phyloP scores from a whole-genome alignment of 106 monocot species.

The Allium sativum region DNA sequence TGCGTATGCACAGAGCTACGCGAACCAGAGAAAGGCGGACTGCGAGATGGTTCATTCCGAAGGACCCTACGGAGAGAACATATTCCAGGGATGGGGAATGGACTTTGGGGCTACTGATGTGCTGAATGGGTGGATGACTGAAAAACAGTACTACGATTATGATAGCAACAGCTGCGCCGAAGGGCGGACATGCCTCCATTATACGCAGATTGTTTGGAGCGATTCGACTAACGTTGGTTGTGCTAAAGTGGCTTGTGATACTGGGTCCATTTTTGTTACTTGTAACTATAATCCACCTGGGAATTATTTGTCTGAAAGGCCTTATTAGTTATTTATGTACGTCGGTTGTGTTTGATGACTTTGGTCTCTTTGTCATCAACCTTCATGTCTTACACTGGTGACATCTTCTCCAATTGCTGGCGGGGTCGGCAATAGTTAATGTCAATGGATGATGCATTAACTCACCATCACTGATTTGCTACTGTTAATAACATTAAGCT shows the following conservation, averaged over 20 bases:
- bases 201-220: constrained; percentile 38
- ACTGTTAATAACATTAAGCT: too few species aligned
- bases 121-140: neutral
- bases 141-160: constrained; percentile 31
- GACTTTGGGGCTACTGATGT: neutral
- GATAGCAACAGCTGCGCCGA: constrained; percentile 13
- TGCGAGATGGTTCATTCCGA: neutral
- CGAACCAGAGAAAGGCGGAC: too few species aligned
- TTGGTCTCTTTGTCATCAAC: too few species aligned
- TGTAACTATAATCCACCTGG: constrained; percentile 45
- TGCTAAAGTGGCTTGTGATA: constrained; percentile 17
- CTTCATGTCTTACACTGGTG: too few species aligned
- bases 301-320: constrained; percentile 17
- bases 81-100: constrained; percentile 2
- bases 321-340: neutral
- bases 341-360: too few species aligned
- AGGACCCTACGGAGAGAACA: constrained; percentile 7
- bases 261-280: constrained; percentile 19
- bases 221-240: constrained; percentile 24
- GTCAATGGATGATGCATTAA: too few species aligned
- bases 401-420: too few species aligned
- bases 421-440: too few species aligned
- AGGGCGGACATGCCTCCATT: constrained; percentile 15
- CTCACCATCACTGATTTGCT: too few species aligned
- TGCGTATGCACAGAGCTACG: too few species aligned